Evolutionary conservation across 1,284 basidiomycete genomes (phyloP), one percentile per base, ranked within the genome.

Genomic region (Irpex sp.): DNA sequence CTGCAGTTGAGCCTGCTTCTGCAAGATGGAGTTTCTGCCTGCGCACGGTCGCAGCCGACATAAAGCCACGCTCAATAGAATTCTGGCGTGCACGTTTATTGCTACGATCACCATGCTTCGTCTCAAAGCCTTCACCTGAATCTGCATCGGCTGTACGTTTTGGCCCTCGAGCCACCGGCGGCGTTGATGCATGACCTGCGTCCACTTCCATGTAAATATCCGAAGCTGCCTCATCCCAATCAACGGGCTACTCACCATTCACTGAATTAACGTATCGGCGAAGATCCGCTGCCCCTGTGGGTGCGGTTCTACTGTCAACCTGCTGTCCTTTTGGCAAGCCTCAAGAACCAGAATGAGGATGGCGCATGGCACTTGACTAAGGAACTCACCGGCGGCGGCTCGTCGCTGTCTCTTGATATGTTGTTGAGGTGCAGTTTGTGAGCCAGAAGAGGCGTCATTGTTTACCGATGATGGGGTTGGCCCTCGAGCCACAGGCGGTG

Each of bases 11-110:
- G 6, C 83, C 89, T 60, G 86, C 87, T 68, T 91, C 89, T 15
- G 82, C 80, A 57, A 88, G 86, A 72, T 88, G 88, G 62, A 91
- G 83, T 75, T 93, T 93, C 78, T 83, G 88, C 33, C 90, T 90
- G 66, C 89, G 57, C 35, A 49, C 26, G 26, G 26, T 54, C 26
- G 4, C 53, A 33, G 46, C 8, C n/a, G 57, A 21, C 2, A 46
- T 57, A 66, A 80, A 77, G 51, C 70, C 67, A 21, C 53, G 7
- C 11, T 15, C 9, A 6, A 8, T 21, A 9, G 13, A 83, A 36
- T 80, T 75, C 69, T 86, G 83, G 13, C 81, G 78, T n/a, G 80
- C 78, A 49, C 82, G 76, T 63, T 77, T 77, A 63, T 75, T 75
- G 4, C 66, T 67, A 8, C 67, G 63, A 15, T 61, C 59, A 5